phyloP scores from a whole-genome alignment of 202 grass and related monocot genomes.

The Zizania palustris region DNA sequence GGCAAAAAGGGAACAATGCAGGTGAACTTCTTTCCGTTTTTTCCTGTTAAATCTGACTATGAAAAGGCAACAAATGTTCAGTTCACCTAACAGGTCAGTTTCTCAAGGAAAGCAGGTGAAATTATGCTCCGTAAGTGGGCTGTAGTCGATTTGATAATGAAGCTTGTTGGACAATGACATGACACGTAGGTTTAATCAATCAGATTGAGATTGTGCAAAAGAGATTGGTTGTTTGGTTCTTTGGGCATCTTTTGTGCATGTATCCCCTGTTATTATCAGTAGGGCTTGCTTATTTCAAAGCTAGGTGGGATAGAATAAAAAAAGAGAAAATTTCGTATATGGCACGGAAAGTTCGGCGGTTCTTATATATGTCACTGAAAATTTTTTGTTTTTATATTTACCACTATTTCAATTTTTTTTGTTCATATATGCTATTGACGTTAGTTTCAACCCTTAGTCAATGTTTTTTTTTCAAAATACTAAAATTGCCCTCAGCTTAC shows the following conservation, averaged over 20 bases:
- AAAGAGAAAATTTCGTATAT: too few species aligned
- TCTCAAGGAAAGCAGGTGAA: not conserved
- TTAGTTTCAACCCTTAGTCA: too few species aligned
- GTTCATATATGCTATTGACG: too few species aligned
- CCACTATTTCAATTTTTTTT: too few species aligned
- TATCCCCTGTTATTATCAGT: not conserved
- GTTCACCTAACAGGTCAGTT: not conserved
- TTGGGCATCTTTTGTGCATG: not conserved
- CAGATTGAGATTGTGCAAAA: conserved; percentile 32
- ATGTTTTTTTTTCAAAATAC: too few species aligned
- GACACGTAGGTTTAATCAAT: conserved; percentile 8
- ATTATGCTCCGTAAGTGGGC: not conserved
- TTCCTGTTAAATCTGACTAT: not conserved
- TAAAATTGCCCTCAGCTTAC: too few species aligned
- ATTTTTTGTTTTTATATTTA: too few species aligned
- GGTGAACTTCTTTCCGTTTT: not conserved
- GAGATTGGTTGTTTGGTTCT: not conserved
- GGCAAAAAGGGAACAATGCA: not conserved
- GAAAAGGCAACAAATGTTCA: not conserved
- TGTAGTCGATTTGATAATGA: not conserved
- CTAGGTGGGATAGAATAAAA: too few species aligned
- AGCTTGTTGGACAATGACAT: not conserved
- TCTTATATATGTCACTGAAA: too few species aligned
- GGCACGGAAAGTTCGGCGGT: too few species aligned
- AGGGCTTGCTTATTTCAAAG: too few species aligned